phyloP scores from a whole-genome alignment of 176 grass and related monocot species.

The Bromus sterilis region DNA sequence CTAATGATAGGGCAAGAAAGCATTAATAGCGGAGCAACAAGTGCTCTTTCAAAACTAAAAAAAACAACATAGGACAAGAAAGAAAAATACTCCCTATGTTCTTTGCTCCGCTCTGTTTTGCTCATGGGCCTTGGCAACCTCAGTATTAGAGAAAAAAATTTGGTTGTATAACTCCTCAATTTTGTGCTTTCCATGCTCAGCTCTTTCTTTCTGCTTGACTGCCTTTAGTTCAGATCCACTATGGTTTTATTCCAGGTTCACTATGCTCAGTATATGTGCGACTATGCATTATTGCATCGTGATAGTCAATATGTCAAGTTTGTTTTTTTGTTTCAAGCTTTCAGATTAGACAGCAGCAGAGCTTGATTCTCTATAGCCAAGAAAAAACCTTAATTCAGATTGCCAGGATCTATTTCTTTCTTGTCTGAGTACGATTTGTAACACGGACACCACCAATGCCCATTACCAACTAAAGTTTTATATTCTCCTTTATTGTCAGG shows the following conservation, averaged over 20 bases:
- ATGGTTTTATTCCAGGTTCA: neutral
- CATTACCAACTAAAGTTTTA: neutral
- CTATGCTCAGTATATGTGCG: neutral
- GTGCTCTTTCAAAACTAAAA: neutral
- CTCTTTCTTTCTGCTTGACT: neutral
- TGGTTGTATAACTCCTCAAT: neutral
- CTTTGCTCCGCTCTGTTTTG: neutral
- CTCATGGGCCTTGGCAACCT: neutral
- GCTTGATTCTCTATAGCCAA: neutral
- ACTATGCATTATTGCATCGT: neutral
- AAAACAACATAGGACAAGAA: neutral
- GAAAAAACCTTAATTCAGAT: neutral
- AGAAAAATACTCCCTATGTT: neutral
- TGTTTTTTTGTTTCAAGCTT: neutral
- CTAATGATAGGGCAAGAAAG: neutral
- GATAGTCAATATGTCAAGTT: neutral
- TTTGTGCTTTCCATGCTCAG: slow-evolving; percentile 1
- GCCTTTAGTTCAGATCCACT: neutral
- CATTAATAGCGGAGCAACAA: neutral
- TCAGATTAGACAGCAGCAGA: neutral
- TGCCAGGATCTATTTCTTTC: neutral
- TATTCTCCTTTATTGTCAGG: slow-evolving; percentile 15
- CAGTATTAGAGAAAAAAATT: neutral
- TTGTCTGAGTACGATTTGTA: neutral
- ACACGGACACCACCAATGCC: neutral